phyloP scores from a whole-genome alignment of 768 basidiomycete species.

The Psilocybe azurescens region DNA sequence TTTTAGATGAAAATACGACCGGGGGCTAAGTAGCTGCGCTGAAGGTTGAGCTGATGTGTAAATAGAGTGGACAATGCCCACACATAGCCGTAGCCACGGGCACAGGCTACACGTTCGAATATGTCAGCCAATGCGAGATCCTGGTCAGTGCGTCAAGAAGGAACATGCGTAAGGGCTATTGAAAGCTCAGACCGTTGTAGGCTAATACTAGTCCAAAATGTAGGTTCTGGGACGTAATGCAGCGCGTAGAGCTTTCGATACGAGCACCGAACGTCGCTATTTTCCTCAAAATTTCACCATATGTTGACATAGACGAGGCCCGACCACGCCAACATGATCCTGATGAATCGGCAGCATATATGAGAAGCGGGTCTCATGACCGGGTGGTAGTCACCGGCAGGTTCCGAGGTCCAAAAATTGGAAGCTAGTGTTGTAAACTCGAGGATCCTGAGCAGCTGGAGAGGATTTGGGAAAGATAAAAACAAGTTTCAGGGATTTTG shows the following conservation, averaged over 20 bases:
- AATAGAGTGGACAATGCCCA: not conserved
- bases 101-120: constrained; percentile 9
- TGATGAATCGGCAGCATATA: constrained; percentile 14
- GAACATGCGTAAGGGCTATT: not conserved
- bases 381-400: constrained; percentile 12
- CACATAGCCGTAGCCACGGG: not conserved
- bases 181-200: not conserved
- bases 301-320: constrained; percentile 14
- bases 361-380: constrained; percentile 22
- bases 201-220: not conserved
- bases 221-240: constrained; percentile 11
- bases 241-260: constrained; percentile 1
- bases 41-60: not conserved
- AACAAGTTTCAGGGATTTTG: constrained; percentile 9
- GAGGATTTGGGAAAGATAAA: not conserved
- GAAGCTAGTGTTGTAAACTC: not conserved
- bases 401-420: constrained; percentile 12
- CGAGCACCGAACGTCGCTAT: constrained; percentile 10
- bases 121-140: constrained; percentile 2
- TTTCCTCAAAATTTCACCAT: constrained; percentile 18
- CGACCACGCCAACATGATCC: constrained; percentile 11
- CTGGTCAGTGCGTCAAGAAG: not conserved
- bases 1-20: not conserved
- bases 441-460: not conserved
- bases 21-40: not conserved